These are phyloP conservation scores for Hansenula lynferdii DNA, from an alignment of 1,139 yeast species.

Conservation along the genomic window DNA sequence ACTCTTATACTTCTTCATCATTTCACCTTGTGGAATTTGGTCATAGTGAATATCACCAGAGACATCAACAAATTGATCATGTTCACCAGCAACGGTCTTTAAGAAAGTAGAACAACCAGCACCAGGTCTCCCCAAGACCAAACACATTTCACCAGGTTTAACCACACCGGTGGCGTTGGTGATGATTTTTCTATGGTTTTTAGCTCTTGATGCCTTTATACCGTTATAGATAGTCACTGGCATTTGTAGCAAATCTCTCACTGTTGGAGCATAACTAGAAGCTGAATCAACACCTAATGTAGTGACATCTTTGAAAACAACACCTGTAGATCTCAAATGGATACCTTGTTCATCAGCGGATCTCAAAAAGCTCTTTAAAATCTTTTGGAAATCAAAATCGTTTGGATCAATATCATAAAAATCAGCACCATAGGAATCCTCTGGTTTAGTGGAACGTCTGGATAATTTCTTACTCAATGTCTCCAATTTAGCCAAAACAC, in stretches of 20 bases:
- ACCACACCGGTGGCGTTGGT: constrained; percentile 38
- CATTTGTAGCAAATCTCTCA: constrained; percentile 39
- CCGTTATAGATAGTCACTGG: constrained; percentile 29
- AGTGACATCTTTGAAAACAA: constrained; percentile 40
- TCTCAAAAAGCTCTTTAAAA: constrained; percentile 25
- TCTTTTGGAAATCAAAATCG: constrained; percentile 29
- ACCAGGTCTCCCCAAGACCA: constrained; percentile 52
- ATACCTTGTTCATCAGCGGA: constrained; percentile 38
- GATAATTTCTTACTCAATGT: constrained; percentile 15
- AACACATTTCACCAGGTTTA: constrained; percentile 47
- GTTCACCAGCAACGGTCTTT: constrained; percentile 35
- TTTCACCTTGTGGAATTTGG: constrained; percentile 44
- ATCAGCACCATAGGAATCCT: neutral
- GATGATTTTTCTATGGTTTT: constrained; percentile 30
- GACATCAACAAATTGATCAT: constrained; percentile 29
- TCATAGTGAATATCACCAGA: constrained; percentile 39
- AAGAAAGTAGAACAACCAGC: constrained; percentile 48
- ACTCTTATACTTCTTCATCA: constrained; percentile 40
- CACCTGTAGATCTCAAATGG: constrained; percentile 39
- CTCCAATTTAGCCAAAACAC: constrained; percentile 8
- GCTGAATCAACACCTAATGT: constrained; percentile 46
- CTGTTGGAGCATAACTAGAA: constrained; percentile 43
- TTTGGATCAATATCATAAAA: constrained; percentile 19
- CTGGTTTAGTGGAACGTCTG: too few species aligned
- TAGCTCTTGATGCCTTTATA: constrained; percentile 20